Percentiles rank a stretch among this genome's conserved stretches.
phyloP scores from a whole-genome alignment of 306 rosid species.

The Corylus heterophylla region DNA sequence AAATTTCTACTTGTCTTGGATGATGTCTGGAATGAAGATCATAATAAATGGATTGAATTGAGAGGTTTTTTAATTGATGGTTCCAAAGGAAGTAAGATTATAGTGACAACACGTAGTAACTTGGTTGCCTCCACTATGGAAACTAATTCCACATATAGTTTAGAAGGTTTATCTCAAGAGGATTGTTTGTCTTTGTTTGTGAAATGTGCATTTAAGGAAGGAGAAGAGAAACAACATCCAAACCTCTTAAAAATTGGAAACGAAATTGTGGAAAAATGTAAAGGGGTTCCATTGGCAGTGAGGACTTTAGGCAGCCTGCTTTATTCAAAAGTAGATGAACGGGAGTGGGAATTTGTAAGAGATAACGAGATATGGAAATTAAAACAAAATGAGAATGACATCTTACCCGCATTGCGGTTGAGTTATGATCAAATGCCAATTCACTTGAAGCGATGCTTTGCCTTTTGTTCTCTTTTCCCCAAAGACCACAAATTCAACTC shows the following conservation, averaged over 20 bases:
- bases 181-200: conserved; percentile 9
- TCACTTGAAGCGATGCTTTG: too few species aligned
- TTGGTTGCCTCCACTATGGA: background rate
- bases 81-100: background rate
- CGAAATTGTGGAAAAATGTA: conserved; percentile 29
- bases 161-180: background rate
- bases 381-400: background rate
- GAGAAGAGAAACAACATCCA: background rate
- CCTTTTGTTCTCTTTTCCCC: too few species aligned
- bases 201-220: conserved; percentile 16
- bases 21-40: conserved; percentile 5
- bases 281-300: conserved; percentile 28
- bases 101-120: background rate
- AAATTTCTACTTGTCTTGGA: conserved; percentile 4
- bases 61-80: background rate
- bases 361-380: background rate
- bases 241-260: conserved; percentile 27
- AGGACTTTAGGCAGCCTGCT: conserved; percentile 29
- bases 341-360: conserved; percentile 13
- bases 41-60: background rate
- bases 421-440: conserved; percentile 13
- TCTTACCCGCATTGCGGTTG: background rate
- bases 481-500: too few species aligned
- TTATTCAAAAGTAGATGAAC: conserved; percentile 20
- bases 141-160: too few species aligned